Base-by-base conservation (phyloP, 2,329 filamentous ascomycete species). In the Mycocentrospora acerina region DNA sequence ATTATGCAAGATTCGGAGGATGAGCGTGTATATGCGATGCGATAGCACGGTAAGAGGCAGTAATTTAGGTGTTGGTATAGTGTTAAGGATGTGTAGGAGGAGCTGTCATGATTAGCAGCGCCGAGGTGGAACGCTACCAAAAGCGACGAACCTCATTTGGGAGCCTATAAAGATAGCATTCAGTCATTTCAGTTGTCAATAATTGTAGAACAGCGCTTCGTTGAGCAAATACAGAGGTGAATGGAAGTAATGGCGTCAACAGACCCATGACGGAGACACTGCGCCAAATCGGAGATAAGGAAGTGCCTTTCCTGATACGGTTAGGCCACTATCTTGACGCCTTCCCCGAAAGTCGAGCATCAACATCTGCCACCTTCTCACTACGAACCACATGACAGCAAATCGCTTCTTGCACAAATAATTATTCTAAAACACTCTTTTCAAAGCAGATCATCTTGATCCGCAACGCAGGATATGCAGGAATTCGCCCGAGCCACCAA, bases 1-100 rank as follows among this genome's bases (percentile, higher is more conserved):
- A 32, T 77, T 75, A 47, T 86, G 79, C 7, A 89, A 67, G 29
- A 88, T 76, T 17, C 80, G 78, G 4, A 82, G 67, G 40, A 85
- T 75, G 27, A 86, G 59, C 27, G 73, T 78, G 61, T 85, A 76
- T 54, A 89, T 79, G 26, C 79, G 82, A 19, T 75, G 80, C 37
- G 77, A 86, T 37, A 84, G 73, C 30, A 74, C 58, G 28, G 80
- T 75, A 38, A 86, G 57, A 11, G 73, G 72, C 18, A 88, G 58
- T 12, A 76, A 61, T 34, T 67, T 56, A 16, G 59, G 61, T 1
- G 72, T 74, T 7, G 68, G 55, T 32, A 74, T 59, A 9, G 64
- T 57, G 19, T 57, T 57, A 36, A 76, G 63, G 42, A 75, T 60
- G 31, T 68, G 63, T 28, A 74, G 58, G 25, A 76, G 66, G 25